phyloP scores from a whole-genome alignment of 805 yeast species.

The Monosporozyma yasuniensis region DNA sequence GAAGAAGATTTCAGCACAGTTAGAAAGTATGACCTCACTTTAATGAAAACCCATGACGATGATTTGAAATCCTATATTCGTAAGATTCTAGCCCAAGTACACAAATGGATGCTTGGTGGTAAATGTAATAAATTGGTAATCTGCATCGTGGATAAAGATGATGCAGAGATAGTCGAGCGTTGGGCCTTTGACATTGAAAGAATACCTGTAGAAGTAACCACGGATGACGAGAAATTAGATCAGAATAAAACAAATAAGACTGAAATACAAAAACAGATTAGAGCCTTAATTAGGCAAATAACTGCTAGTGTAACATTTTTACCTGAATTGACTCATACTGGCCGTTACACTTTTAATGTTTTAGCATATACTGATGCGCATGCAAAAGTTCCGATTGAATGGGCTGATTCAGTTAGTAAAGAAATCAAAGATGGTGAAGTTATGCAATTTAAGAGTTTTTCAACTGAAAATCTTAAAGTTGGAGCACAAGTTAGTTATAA shows the following conservation, averaged over 20 bases:
- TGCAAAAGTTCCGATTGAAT: constrained; percentile 64
- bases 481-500: constrained; percentile 56
- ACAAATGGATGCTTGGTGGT: constrained; percentile 64
- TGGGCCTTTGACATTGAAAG: constrained; percentile 74
- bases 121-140: constrained; percentile 60
- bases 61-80: constrained; percentile 65
- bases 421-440: constrained; percentile 51
- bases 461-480: constrained; percentile 59
- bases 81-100: constrained; percentile 58
- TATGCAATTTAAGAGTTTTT: constrained; percentile 61
- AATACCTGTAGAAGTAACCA: constrained; percentile 8
- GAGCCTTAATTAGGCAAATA: constrained; percentile 76
- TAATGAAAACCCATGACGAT: constrained; percentile 64
- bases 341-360: constrained; percentile 69
- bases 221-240: constrained; percentile 3
- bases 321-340: constrained; percentile 55
- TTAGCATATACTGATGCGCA: constrained; percentile 69
- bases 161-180: constrained; percentile 63
- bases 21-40: constrained; percentile 67
- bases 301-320: constrained; percentile 81
- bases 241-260: constrained; percentile 5
- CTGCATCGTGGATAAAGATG: constrained; percentile 60
- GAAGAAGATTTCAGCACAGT: constrained; percentile 74
- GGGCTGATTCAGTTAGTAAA: constrained; percentile 71
- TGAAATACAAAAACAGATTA: constrained; percentile 55